Percentiles rank a stretch among this genome's conserved stretches.
phyloP scores from a whole-genome alignment of 2,329 filamentous ascomycete species.

The Microsporum canis region DNA sequence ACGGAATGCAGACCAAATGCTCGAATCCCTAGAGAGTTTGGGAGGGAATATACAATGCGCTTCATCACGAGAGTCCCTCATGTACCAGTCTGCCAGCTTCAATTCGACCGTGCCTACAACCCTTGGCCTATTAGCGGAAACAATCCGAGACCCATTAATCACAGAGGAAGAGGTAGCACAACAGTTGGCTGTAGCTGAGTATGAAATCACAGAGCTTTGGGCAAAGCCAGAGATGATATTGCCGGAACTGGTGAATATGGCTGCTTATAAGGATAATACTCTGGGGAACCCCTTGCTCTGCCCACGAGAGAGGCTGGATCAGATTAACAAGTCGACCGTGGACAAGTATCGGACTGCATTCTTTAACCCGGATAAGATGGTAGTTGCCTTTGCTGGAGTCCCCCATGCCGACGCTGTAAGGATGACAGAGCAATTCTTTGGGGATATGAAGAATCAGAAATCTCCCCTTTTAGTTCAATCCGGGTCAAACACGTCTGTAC shows the following conservation, averaged over 20 bases:
- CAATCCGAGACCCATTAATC: constrained; percentile 73
- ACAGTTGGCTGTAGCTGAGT: constrained; percentile 83
- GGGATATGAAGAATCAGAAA: constrained; percentile 61
- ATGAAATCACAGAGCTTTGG: constrained; percentile 97
- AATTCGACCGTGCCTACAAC: constrained; percentile 80
- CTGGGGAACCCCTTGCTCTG: constrained; percentile 88
- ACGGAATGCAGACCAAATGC: constrained; percentile 68
- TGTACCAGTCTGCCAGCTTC: constrained; percentile 98
- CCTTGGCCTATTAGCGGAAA: constrained; percentile 78
- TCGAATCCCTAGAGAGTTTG: constrained; percentile 74
- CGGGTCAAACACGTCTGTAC: constrained; percentile 45
- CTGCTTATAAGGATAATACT: constrained; percentile 91
- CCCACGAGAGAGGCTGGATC: constrained; percentile 65
- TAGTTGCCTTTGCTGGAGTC: constrained; percentile 89
- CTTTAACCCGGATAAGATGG: constrained; percentile 80
- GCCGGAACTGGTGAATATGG: constrained; percentile 88
- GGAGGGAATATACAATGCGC: constrained; percentile 97
- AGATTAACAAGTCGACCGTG: constrained; percentile 64
- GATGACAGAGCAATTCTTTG: constrained; percentile 76
- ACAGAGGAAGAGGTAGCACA: constrained; percentile 76
- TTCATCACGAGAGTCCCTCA: constrained; percentile 86
- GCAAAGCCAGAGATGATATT: constrained; percentile 91
- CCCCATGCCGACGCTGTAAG: constrained; percentile 68
- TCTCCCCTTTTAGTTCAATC: constrained; percentile 42
- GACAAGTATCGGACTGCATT: constrained; percentile 70